Evolutionary conservation across 305 asterid genomes (phyloP), one percentile per base, ranked within the genome.

Genomic region (Fraxinus sp.): DNA sequence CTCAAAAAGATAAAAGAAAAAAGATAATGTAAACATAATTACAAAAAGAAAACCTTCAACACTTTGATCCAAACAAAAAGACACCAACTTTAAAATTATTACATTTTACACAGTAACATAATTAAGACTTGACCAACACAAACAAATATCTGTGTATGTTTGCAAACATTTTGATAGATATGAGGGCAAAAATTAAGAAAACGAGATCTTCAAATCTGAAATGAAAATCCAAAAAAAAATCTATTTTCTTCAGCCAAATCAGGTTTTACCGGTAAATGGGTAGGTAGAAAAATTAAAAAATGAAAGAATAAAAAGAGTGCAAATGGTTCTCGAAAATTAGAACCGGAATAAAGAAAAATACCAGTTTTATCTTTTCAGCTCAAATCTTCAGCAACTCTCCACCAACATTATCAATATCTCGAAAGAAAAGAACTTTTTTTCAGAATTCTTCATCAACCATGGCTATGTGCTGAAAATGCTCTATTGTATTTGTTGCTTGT

Each of bases 51-150:
- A 83, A 86, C 83, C 76, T 82, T 80, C 33, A 83, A 78, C 80
- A 85, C 89, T 90, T 84, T 81, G 72, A 89, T 80, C 82, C 33
- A 72, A 57, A 80, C 77, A 77, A 82, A 89, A 89, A 87, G 87
- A 90, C 80, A 79, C 84, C 87, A 85, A 41, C 89, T 88, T 84
- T 84, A 82, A 64, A 79, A 84, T 86, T 82, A 84, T 86, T 84
- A 77, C 71, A 76, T 68, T 16, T 74, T 4, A 62, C 35, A 32
- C 73, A 76, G 46, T 74, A 82, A 59, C 80, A 41, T 46, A 81
- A 84, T 83, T 81, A 80, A 72, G 46, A 76, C 57, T 68, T 68
- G 13, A 64, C 32, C 28, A 24, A 64, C 85, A 66, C 28, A 78
- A n/a, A 35, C 24, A 33, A 16, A 36, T 9, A 79, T 41, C 4